A percentile compares a stretch with the other conserved stretches of the same genome.
Evolutionary conservation across 73 alveolate species (phyloP).

Genomic region (Paramecium biaurelia): DNA sequence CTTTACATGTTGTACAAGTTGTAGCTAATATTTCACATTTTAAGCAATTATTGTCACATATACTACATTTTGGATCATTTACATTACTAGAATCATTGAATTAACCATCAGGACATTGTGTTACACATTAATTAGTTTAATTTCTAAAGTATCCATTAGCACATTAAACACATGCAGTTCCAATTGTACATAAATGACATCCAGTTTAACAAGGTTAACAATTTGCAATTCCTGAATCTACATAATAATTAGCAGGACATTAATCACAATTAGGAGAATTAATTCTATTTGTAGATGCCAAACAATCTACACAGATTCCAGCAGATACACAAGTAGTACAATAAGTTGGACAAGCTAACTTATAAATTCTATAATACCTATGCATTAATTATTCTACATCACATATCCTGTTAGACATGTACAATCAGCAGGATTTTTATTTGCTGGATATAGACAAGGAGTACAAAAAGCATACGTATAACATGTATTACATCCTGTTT

Average conservation of each 20-base stretch:
- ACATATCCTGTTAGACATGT: neutral
- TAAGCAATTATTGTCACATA: neutral
- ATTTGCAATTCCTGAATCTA: neutral
- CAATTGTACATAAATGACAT: neutral
- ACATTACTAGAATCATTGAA: neutral
- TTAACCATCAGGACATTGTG: neutral
- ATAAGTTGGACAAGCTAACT: neutral
- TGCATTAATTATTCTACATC: neutral
- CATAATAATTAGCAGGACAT: neutral
- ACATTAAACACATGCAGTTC: neutral
- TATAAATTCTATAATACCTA: neutral
- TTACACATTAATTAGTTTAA: neutral
- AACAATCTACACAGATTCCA: neutral
- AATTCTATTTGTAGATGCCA: neutral
- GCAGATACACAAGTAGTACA: neutral
- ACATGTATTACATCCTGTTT: neutral
- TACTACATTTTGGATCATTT: conserved; percentile 1
- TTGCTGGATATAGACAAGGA: neutral
- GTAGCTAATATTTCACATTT: neutral
- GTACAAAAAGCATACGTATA: neutral
- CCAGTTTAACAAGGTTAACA: neutral
- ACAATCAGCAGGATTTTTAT: neutral
- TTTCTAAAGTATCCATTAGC: neutral
- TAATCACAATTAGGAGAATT: conserved; percentile 1
- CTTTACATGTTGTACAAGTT: neutral